Evolutionary conservation across 2,329 filamentous ascomycete genomes (phyloP), one percentile per base, ranked within the genome.

Genomic region (Colletotrichum agaves): DNA sequence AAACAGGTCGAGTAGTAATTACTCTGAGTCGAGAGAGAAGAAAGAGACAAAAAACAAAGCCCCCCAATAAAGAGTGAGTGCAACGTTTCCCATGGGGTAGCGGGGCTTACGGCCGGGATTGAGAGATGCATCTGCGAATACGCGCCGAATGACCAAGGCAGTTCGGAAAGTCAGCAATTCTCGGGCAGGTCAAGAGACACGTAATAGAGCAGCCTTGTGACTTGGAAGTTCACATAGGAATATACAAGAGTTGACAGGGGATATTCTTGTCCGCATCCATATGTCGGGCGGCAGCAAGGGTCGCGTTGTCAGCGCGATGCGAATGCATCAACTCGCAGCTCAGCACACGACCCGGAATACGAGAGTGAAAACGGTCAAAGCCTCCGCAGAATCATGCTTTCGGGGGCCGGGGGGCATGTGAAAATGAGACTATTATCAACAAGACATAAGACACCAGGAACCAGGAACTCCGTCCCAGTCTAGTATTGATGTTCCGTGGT

Each of bases 61-160:
- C n/a, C n/a, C n/a, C 47, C 37, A 55, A 41, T 33, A 59, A 59
- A 47, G 39, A 33, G 33, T n/a, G 39, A 59, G 53, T 64, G 61
- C 53, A 55, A 64, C 64, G 11, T 67, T 67, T 61, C 61, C 64
- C 64, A 53, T 67, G 64, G 64, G 64, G 64, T 67, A 67, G 61
- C 47, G 53, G 64, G 41, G 64, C 53, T 46, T 21, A 1, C 27
- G n/a, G 13, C 53, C 39, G 35, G 60, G 64, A 39, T 39, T 39
- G 53, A 11, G 27, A 21, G 43, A 31, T 52, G 52, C 15, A 58
- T 58, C 17, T 50, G 60, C 12, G 41, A 52, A 47, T 39, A 5
- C 31, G n/a, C 27, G 21, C 55, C 59, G 59, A 46, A 58, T 63
- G 52, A 59, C 52, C 60, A 67, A 46, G 60, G 60, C 53, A 63